These are phyloP conservation scores for Penicillium fimorum DNA, from an alignment of 495 filamentous ascomycete genomes.

Conservation along the genomic window DNA sequence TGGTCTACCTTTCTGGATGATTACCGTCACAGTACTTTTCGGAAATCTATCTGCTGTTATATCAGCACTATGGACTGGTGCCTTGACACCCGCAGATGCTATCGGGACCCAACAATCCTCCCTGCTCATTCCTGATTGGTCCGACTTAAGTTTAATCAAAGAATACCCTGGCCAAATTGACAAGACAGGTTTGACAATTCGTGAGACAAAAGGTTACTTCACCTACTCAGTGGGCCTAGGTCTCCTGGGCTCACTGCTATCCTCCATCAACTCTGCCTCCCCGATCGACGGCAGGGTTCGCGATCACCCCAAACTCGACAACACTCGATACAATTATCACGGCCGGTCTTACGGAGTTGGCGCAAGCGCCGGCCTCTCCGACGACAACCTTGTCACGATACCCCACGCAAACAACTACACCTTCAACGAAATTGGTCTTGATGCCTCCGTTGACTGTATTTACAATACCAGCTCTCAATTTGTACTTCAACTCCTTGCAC, in stretches of 20 bases:
- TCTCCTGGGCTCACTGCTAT: slow-evolving; percentile 26
- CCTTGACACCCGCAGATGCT: slow-evolving; percentile 29
- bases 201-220: slow-evolving; percentile 29
- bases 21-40: slow-evolving; percentile 20
- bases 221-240: slow-evolving; percentile 26
- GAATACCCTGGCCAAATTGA: slow-evolving; percentile 20
- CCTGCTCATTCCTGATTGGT: slow-evolving; percentile 26
- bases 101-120: slow-evolving; percentile 6
- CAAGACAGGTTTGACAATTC: slow-evolving; percentile 15
- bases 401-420: slow-evolving; percentile 20
- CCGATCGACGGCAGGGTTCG: slow-evolving; percentile 12
- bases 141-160: slow-evolving; percentile 22
- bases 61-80: slow-evolving; percentile 37
- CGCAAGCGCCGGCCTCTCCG: slow-evolving; percentile 29
- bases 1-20: slow-evolving; percentile 9
- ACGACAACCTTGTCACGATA: slow-evolving; percentile 18
- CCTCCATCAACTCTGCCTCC: slow-evolving; percentile 25
- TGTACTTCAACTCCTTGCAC: not conserved
- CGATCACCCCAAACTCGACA: slow-evolving; percentile 33
- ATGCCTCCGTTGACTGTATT: slow-evolving; percentile 26
- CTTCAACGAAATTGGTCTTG: slow-evolving; percentile 31
- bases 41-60: slow-evolving; percentile 20
- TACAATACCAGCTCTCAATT: slow-evolving; percentile 27
- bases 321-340: slow-evolving; percentile 33
- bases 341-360: slow-evolving; percentile 38